Percentiles rank a stretch among this genome's conserved stretches.
These are phyloP conservation scores for Papiliotrema laurentii DNA, from an alignment of 1,284 basidiomycete species.

Conservation along the genomic window DNA sequence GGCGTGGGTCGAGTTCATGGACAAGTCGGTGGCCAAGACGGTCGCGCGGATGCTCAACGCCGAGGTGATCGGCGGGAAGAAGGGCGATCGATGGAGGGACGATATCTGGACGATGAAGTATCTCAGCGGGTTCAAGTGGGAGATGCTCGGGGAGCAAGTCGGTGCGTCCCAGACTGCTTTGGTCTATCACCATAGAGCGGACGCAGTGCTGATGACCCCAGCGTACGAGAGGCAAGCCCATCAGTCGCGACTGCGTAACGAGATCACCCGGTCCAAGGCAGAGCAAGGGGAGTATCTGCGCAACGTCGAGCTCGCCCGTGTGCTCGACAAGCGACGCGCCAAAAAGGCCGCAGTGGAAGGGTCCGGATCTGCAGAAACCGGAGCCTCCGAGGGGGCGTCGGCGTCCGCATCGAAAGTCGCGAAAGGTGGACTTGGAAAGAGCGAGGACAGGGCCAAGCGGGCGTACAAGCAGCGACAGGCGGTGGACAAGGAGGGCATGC, in stretches of 20 bases:
- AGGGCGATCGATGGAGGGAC: constrained; percentile 78
- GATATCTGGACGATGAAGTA: constrained; percentile 99
- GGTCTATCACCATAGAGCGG: background rate
- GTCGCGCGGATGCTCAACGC: constrained; percentile 96
- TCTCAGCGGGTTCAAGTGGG: constrained; percentile 96
- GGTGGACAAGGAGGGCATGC: constrained; percentile 26
- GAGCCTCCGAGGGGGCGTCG: constrained; percentile 5
- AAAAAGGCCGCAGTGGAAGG: constrained; percentile 53
- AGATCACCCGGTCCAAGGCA: constrained; percentile 77
- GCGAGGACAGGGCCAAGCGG: constrained; percentile 9
- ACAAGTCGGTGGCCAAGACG: constrained; percentile 84
- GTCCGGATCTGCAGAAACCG: constrained; percentile 6
- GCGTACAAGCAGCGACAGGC: constrained; percentile 36
- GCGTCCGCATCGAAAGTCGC: constrained; percentile 1
- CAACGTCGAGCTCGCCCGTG: constrained; percentile 91
- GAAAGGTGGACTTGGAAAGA: constrained; percentile 10
- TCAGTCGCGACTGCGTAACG: constrained; percentile 78
- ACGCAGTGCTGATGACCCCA: constrained; percentile 37
- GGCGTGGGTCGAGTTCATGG: constrained; percentile 97
- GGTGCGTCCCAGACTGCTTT: constrained; percentile 57
- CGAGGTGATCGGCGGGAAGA: constrained; percentile 90
- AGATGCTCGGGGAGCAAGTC: constrained; percentile 97
- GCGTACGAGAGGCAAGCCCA: constrained; percentile 91
- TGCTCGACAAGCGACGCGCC: constrained; percentile 77
- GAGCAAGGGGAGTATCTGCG: constrained; percentile 92